Conservation (phyloP, 306 rosid genomes). For the Amphicarpaea edgeworthii region DNA sequence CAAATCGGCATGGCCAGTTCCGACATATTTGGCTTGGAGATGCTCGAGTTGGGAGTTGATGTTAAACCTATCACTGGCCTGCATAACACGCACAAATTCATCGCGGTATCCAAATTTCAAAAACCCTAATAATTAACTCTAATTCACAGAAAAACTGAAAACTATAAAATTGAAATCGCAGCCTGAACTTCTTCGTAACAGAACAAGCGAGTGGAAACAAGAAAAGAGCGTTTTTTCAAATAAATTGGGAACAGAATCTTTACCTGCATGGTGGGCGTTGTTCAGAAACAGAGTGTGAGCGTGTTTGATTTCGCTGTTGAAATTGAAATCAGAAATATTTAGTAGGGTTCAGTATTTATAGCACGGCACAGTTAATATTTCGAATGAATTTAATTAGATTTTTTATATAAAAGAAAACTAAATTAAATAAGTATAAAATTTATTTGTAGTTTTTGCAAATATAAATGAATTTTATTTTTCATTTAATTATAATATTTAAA, state of each 20-base stretch:
- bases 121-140: background rate
- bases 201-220: background rate
- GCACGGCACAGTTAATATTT: no score
- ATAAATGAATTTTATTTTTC: no score
- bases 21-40: constrained; percentile 96
- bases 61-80: constrained; percentile 98
- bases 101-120: background rate
- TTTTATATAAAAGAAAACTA: no score
- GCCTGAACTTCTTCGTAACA: background rate
- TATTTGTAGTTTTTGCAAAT: no score
- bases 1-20: constrained; percentile 94
- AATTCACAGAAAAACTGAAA: background rate
- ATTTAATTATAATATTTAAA: no score
- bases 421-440: no score
- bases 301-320: background rate
- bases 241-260: background rate
- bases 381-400: no score
- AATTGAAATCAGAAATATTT: background rate
- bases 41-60: constrained; percentile 97
- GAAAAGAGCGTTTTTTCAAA: background rate
- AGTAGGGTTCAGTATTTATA: background rate
- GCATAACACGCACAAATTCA: constrained; percentile 18
- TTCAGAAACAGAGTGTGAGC: constrained; percentile 1
- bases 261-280: constrained; percentile 45
- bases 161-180: background rate